Base-by-base conservation (phyloP, 2,329 filamentous ascomycete species). In the Pseudogymnoascus sp. region DNA sequence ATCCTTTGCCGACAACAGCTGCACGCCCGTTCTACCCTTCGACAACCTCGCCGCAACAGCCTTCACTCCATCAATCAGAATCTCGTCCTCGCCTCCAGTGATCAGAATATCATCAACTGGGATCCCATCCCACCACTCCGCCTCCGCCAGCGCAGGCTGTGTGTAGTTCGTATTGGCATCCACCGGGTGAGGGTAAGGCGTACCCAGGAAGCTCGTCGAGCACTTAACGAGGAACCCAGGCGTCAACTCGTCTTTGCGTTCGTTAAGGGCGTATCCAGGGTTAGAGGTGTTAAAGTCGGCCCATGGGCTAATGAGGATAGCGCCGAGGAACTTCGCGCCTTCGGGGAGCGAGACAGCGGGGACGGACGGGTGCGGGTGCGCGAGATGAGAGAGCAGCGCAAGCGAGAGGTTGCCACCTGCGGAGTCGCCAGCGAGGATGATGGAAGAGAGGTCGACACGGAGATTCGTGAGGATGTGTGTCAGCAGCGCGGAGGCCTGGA, bases 221-320 rank as follows among this genome's bases (percentile, higher is more conserved):
- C 83, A 87, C 1, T 77, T 75, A 0, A 68, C 68, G 1, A 79
- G 77, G 0, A 77, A 72, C 0, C 70, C 69, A 0, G 72, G 69
- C 11, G 77, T 75, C 48, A 87, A 77, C 62, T 81, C 73, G 69
- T 87, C 84, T 45, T 79, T 82, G 23, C 78, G 75, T 2, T 75
- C 75, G 64, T 86, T 85, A 7, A 73, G 71, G 6, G 70, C 69
- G 54, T 77, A 79, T 1, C 77, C 77, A 0, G 75, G 71, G 25
- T 78, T 78, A 16, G 78, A 72, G 0, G 75, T 76, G n/a, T 77
- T 75, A 66, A 87, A 81, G 1, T 78, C 78, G 1, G 79, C 76
- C 85, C 85, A 88, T 0, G 85, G 85, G 0, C 79, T 81, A 63
- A 88, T 79, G 6, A 86, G 75, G 6, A 86, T 69, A 0, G 79